Evolutionary conservation across 352 stramenopile species (phyloP), one percentile per base, ranked within the genome.

Genomic region (Phytophthora quininea): DNA sequence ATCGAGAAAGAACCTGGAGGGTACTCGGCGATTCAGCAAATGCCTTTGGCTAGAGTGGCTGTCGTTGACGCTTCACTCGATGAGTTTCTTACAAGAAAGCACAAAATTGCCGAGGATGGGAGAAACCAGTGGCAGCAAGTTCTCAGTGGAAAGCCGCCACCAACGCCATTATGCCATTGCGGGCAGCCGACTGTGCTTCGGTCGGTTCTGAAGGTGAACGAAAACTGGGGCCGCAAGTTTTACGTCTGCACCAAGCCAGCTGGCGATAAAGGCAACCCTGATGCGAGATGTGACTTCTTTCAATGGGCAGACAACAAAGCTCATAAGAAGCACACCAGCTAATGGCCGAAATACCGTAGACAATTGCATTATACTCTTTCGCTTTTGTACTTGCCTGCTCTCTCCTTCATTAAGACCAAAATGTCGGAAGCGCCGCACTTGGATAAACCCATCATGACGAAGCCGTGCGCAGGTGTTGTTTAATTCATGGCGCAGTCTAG

Each of bases 211-310:
- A 96, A 96, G 66, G 69, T 61, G 38, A 91, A 89, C 64, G 84
- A 92, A 6, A 96, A 96, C 54, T 91, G 77, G 71, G 86, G 88
- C 3, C 86, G 86, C 51, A 94, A 94, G 53, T 95, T 96, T 69
- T 96, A 89, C 57, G 82, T 95, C 14, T 96, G 89, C 65, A 90
- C 82, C 11, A 94, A 92, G 64, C 88, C 88, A 47, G 84, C 72
- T 69, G 88, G 88, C n/a, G 87, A 93, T 52, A 89, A 88, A 54
- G 77, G 84, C 9, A 79, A 96, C 67, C 82, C 83, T 1, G 78
- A 93, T 7, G 89, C 85, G 6, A 69, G 87, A 3, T 97, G 89
- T 56, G 84, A 97, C 47, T 96, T 92, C 61, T 97, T 97, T 61
- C 80, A 92, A 62, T 97, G 89, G 89, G 77, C 74, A 8, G 70